phyloP scores from a whole-genome alignment of 1,139 yeast species.

The Tardiomyces blankii region DNA sequence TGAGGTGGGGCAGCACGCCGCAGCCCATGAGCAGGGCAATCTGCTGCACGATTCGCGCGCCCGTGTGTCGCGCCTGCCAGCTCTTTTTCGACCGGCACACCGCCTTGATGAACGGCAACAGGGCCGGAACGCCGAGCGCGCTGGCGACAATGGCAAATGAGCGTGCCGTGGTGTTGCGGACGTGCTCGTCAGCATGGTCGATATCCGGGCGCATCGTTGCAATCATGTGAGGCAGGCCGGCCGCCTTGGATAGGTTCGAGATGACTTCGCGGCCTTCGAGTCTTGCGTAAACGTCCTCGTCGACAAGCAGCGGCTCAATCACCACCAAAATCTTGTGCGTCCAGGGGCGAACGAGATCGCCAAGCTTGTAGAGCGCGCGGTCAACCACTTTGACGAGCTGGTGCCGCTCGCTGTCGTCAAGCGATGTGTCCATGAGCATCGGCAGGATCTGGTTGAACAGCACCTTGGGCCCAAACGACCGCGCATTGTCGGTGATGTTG shows the following conservation, averaged over 20 bases:
- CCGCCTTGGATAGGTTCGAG: conserved; percentile 64
- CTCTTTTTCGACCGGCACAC: conserved; percentile 69
- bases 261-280: conserved; percentile 74
- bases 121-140: conserved; percentile 59
- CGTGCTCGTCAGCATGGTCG: conserved; percentile 73
- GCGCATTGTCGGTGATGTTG: conserved; percentile 52
- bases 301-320: conserved; percentile 68
- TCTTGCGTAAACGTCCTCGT: conserved; percentile 64
- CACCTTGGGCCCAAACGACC: conserved; percentile 55
- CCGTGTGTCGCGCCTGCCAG: conserved; percentile 86
- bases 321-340: conserved; percentile 65
- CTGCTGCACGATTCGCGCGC: conserved; percentile 68
- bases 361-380: conserved; percentile 54
- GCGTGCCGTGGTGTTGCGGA: conserved; percentile 66
- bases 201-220: conserved; percentile 72
- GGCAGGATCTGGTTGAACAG: conserved; percentile 66
- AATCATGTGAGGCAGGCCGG: conserved; percentile 72
- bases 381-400: conserved; percentile 66
- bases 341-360: conserved; percentile 57
- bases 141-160: conserved; percentile 80
- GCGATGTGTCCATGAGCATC: conserved; percentile 53
- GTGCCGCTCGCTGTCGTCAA: conserved; percentile 82
- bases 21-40: conserved; percentile 60
- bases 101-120: conserved; percentile 74
- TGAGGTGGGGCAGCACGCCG: conserved; percentile 65